Evolutionary conservation across 352 stramenopile species (phyloP).

Genomic region (Elongisporangium undulatum): DNA sequence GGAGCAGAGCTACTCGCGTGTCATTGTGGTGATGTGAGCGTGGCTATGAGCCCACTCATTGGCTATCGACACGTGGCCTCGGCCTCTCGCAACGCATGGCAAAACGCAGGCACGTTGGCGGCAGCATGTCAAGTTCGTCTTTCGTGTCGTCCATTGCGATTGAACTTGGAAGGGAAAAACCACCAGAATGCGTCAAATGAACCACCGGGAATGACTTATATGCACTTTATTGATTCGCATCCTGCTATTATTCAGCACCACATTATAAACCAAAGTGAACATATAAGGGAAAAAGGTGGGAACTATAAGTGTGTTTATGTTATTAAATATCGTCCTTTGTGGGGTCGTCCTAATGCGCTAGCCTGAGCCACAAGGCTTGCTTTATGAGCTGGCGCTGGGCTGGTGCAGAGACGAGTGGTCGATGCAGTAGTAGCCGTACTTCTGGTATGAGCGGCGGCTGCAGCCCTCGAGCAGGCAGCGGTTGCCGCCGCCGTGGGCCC

Average conservation of each 20-base stretch:
- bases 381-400: background rate
- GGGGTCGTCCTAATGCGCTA: background rate
- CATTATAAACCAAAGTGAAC: too few relatives aligned
- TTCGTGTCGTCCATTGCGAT: background rate
- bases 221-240: background rate
- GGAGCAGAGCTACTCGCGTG: background rate
- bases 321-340: background rate
- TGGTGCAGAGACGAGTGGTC: conserved; percentile 26
- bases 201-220: background rate
- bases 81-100: background rate
- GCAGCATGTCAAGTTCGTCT: background rate
- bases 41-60: background rate
- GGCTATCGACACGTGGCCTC: background rate
- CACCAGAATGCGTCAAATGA: background rate
- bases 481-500: conserved; percentile 74
- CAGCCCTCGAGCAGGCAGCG: conserved; percentile 61
- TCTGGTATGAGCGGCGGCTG: conserved; percentile 71
- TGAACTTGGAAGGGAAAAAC: background rate
- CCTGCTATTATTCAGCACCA: too few relatives aligned
- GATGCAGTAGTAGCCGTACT: conserved; percentile 71
- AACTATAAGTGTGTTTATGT: background rate
- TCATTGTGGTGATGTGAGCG: background rate
- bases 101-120: background rate
- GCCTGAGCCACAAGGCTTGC: background rate
- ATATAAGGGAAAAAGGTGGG: too few relatives aligned